Percentiles rank a stretch among this genome's conserved stretches.
These are phyloP conservation scores for Hansenula lynferdii DNA, from an alignment of 1,139 yeast species.

Conservation along the genomic window DNA sequence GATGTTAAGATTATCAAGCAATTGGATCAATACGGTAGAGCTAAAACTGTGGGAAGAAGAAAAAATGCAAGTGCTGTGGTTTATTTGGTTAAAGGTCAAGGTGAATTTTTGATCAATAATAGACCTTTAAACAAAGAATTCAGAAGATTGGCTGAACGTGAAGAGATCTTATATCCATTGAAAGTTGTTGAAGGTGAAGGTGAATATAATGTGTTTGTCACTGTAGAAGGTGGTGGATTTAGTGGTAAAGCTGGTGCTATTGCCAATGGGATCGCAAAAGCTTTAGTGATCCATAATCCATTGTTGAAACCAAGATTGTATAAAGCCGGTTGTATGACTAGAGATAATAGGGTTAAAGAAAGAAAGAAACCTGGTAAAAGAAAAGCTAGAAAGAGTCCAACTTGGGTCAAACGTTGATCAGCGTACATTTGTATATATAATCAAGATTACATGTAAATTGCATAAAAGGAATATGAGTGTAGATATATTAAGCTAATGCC, in stretches of 20 bases:
- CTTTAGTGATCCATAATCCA: constrained; percentile 80
- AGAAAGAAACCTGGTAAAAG: constrained; percentile 98
- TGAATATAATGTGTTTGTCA: constrained; percentile 76
- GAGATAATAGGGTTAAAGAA: constrained; percentile 88
- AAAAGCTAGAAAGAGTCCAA: constrained; percentile 95
- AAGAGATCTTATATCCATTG: constrained; percentile 72
- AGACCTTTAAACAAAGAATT: constrained; percentile 56
- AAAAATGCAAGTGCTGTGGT: constrained; percentile 77
- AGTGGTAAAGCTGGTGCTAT: constrained; percentile 94
- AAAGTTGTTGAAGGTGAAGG: constrained; percentile 65
- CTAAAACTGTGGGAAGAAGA: constrained; percentile 76
- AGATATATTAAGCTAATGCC: neutral
- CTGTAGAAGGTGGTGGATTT: constrained; percentile 86
- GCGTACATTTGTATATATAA: neutral
- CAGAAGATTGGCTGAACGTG: constrained; percentile 66
- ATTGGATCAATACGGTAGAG: constrained; percentile 78
- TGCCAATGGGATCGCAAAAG: constrained; percentile 78
- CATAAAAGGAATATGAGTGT: neutral
- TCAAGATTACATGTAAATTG: neutral
- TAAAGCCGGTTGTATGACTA: constrained; percentile 78
- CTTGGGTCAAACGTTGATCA: constrained; percentile 76
- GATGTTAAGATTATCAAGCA: constrained; percentile 34
- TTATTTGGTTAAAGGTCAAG: constrained; percentile 69
- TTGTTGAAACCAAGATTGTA: constrained; percentile 68
- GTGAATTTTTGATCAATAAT: constrained; percentile 74